phyloP scores from a whole-genome alignment of 495 filamentous ascomycete genomes.

The Penicillium antarcticum region DNA sequence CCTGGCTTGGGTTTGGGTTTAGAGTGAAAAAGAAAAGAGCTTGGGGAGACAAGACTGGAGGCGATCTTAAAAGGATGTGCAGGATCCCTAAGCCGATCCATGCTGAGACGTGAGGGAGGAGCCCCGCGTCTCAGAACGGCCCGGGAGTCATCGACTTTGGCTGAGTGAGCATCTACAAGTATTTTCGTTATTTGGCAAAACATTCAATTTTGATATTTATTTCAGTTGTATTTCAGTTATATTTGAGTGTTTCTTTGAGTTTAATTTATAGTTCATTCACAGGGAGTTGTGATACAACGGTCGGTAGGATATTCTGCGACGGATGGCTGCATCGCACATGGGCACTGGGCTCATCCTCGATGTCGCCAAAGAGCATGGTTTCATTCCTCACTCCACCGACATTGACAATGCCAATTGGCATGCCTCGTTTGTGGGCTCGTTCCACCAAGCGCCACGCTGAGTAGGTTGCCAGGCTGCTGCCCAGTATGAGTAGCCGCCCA shows the following conservation, averaged over 20 bases:
- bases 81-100: constrained; percentile 24
- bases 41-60: constrained; percentile 37
- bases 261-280: constrained; percentile 7
- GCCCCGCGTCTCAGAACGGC: constrained; percentile 23
- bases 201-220: neutral
- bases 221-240: neutral
- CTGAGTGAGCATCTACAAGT: constrained; percentile 1
- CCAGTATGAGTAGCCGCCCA: constrained; percentile 70
- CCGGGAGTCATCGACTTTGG: constrained; percentile 14
- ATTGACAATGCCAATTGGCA: constrained; percentile 83
- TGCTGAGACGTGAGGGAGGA: constrained; percentile 24
- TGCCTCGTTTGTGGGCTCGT: constrained; percentile 72
- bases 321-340: constrained; percentile 40
- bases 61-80: constrained; percentile 28
- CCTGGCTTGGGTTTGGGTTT: constrained; percentile 16
- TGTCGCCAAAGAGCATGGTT: constrained; percentile 58
- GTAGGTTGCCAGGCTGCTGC: constrained; percentile 89
- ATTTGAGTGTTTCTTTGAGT: too few relatives aligned
- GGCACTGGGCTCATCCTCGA: constrained; percentile 19
- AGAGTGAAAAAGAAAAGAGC: constrained; percentile 33
- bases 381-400: constrained; percentile 82
- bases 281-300: constrained; percentile 32
- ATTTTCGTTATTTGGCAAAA: neutral
- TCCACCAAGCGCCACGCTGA: constrained; percentile 90
- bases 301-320: constrained; percentile 35